These are phyloP conservation scores for Fusarium beomiforme DNA, from an alignment of 2,329 filamentous ascomycete species.

Conservation along the genomic window DNA sequence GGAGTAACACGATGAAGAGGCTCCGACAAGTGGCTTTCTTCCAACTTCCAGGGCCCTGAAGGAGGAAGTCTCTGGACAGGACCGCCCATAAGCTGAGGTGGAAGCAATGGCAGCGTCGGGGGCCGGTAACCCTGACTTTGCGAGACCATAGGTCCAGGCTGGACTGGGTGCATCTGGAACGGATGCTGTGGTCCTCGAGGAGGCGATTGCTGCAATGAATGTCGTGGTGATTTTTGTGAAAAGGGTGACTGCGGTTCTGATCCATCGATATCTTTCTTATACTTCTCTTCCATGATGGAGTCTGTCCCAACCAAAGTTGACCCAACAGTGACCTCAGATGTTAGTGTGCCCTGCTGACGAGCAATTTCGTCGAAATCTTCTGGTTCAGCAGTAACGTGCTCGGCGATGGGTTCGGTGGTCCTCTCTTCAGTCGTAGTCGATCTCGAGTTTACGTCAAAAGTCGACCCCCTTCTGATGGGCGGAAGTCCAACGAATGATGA, in stretches of 20 bases:
- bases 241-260: constrained; percentile 6
- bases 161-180: constrained; percentile 33
- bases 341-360: constrained; percentile 33
- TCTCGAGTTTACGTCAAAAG: constrained; percentile 57
- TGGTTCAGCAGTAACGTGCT: constrained; percentile 47
- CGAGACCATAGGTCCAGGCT: constrained; percentile 12
- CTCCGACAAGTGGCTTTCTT: constrained; percentile 64
- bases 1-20: constrained; percentile 53
- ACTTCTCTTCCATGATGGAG: constrained; percentile 27
- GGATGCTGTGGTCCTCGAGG: constrained; percentile 27
- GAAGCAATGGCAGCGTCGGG: constrained; percentile 38
- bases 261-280: constrained; percentile 23
- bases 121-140: constrained; percentile 14
- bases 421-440: constrained; percentile 46
- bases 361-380: constrained; percentile 35
- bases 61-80: constrained; percentile 55
- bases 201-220: constrained; percentile 9
- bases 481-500: constrained; percentile 67
- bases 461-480: constrained; percentile 67
- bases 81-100: constrained; percentile 34
- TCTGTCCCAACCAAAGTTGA: constrained; percentile 35
- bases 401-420: constrained; percentile 48
- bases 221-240: constrained; percentile 12
- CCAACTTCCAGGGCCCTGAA: constrained; percentile 61
- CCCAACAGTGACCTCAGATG: constrained; percentile 32